These are phyloP conservation scores for Colletotrichum godetiae DNA, from an alignment of 2,329 filamentous ascomycete genomes.

Conservation along the genomic window DNA sequence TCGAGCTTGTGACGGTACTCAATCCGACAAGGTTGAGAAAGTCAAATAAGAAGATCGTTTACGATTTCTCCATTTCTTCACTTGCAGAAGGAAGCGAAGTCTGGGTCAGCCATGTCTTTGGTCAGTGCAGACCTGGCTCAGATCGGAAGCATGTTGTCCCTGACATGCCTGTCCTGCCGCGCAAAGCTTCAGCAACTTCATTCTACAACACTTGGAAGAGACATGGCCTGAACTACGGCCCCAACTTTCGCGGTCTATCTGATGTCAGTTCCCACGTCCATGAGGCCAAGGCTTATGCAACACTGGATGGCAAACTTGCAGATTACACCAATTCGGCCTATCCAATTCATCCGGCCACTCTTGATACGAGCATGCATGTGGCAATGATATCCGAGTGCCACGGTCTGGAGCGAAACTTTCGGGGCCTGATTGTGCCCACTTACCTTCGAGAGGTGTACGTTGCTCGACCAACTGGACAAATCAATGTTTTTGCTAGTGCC, in stretches of 20 bases:
- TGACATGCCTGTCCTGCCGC: constrained; percentile 23
- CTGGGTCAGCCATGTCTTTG: constrained; percentile 18
- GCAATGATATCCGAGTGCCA: constrained; percentile 38
- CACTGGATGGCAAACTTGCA: neutral
- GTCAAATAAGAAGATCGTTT: constrained; percentile 42
- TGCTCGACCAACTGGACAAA: neutral
- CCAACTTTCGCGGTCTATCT: constrained; percentile 37
- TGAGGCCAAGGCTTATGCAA: constrained; percentile 5
- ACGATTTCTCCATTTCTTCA: constrained; percentile 46
- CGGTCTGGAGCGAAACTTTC: constrained; percentile 12
- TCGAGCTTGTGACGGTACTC: constrained; percentile 47
- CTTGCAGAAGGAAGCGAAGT: constrained; percentile 36
- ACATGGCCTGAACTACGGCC: constrained; percentile 46
- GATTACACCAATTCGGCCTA: constrained; percentile 25
- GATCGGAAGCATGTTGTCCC: neutral
- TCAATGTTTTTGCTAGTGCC: neutral
- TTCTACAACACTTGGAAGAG: constrained; percentile 43
- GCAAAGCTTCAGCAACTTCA: constrained; percentile 36
- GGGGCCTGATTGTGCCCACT: constrained; percentile 1
- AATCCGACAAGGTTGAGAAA: constrained; percentile 40
- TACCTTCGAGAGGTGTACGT: constrained; percentile 23
- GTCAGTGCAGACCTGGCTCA: constrained; percentile 8
- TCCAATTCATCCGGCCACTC: constrained; percentile 50
- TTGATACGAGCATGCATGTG: constrained; percentile 49
- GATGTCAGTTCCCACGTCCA: constrained; percentile 17